Percentiles rank a stretch among this genome's conserved stretches.
These are phyloP conservation scores for Tetrahymena borealis DNA, from an alignment of 73 alveolate genomes.

Conservation along the genomic window DNA sequence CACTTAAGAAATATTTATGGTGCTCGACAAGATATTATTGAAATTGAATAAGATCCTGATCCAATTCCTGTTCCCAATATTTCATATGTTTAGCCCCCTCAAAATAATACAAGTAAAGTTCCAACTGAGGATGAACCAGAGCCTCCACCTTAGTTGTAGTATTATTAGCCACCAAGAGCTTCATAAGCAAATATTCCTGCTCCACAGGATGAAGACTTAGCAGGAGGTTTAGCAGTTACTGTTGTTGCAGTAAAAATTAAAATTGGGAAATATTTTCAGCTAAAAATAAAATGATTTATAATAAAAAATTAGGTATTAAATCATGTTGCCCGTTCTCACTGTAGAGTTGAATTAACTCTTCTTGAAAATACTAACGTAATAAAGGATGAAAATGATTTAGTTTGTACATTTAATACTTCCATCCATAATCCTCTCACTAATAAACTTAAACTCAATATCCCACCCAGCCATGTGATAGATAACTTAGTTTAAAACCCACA, in stretches of 20 bases:
- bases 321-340: constrained; percentile 46
- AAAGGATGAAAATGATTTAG: constrained; percentile 36
- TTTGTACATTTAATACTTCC: constrained; percentile 27
- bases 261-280: too few species aligned
- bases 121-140: neutral
- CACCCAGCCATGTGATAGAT: neutral
- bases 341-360: constrained; percentile 54
- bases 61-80: neutral
- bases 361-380: constrained; percentile 59
- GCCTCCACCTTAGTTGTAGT: neutral
- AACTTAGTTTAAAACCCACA: constrained; percentile 4
- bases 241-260: neutral
- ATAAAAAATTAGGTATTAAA: constrained; percentile 11
- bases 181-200: neutral
- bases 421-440: constrained; percentile 37
- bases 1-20: constrained; percentile 51
- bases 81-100: constrained; percentile 18
- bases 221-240: neutral
- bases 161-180: neutral
- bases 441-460: constrained; percentile 1
- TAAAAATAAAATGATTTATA: neutral
- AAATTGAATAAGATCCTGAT: neutral
- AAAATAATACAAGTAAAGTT: neutral
- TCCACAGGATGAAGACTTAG: neutral
- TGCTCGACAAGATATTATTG: constrained; percentile 6